Conservation (phyloP, 768 basidiomycete genomes). For the Mycena latifolia region DNA sequence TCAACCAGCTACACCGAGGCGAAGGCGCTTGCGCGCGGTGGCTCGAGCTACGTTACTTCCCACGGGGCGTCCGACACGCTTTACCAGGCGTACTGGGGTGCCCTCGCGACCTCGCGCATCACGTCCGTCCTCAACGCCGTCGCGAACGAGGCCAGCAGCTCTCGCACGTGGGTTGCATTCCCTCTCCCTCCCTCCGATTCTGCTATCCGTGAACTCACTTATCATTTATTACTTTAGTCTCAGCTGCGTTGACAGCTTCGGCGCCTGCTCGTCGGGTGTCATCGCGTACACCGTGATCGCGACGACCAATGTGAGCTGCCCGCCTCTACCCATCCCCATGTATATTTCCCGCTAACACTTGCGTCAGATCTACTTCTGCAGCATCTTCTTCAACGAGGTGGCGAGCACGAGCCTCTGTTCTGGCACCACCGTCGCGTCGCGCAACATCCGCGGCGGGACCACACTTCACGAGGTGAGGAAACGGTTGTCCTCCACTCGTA, state of each 20-base stretch:
- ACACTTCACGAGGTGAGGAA: conserved; percentile 56
- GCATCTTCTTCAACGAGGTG: conserved; percentile 61
- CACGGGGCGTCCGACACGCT: conserved; percentile 52
- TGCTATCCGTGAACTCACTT: too few species aligned
- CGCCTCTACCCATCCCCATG: too few species aligned
- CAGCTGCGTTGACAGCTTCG: conserved; percentile 55
- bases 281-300: conserved; percentile 60
- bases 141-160: conserved; percentile 53
- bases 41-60: conserved; percentile 49
- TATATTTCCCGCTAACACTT: background rate
- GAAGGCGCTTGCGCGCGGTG: conserved; percentile 16
- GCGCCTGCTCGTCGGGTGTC: conserved; percentile 52
- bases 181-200: too few species aligned
- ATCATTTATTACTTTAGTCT: too few species aligned
- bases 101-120: conserved; percentile 51
- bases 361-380: conserved; percentile 60
- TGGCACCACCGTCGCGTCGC: conserved; percentile 57
- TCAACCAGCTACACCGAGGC: conserved; percentile 22
- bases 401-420: conserved; percentile 52
- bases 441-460: conserved; percentile 61
- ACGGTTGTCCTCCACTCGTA: background rate
- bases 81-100: conserved; percentile 55
- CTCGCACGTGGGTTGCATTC: conserved; percentile 49
- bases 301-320: conserved; percentile 54
- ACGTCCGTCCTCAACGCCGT: conserved; percentile 52